Conservation (phyloP, 306 rosid species). For the Glycine tomentella region DNA sequence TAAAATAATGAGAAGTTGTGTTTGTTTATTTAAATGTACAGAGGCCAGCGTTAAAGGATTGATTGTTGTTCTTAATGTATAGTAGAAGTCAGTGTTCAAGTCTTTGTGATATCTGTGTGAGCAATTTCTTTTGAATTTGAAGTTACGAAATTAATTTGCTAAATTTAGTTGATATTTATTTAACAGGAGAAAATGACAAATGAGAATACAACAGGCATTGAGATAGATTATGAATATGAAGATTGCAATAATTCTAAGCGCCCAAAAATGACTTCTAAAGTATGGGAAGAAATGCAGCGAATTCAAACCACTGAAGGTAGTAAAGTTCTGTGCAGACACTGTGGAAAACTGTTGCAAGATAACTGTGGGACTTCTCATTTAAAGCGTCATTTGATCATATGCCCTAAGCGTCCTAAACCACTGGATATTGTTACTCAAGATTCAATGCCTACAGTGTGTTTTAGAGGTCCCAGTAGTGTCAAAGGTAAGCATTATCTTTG, state of each 20-base stretch:
- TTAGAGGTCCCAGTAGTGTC: conserved; percentile 29
- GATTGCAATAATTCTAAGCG: conserved; percentile 54
- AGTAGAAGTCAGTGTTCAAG: background rate
- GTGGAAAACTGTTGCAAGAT: conserved; percentile 58
- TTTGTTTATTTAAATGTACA: conserved; percentile 13
- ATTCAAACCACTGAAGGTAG: conserved; percentile 56
- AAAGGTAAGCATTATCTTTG: conserved; percentile 35
- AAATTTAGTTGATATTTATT: conserved; percentile 39
- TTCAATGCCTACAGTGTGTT: conserved; percentile 31
- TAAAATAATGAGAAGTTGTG: background rate
- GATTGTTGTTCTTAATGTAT: background rate
- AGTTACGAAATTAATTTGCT: conserved; percentile 33
- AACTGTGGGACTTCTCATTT: conserved; percentile 67
- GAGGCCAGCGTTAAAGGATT: background rate
- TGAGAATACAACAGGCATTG: conserved; percentile 43
- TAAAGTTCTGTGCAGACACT: conserved; percentile 58
- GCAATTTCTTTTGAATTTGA: conserved; percentile 13
- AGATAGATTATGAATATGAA: conserved; percentile 53
- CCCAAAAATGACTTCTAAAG: conserved; percentile 56
- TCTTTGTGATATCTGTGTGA: background rate
- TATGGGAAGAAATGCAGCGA: conserved; percentile 63
- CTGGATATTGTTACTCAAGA: conserved; percentile 46
- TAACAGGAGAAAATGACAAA: conserved; percentile 52
- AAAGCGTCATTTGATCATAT: conserved; percentile 59
- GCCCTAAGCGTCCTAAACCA: conserved; percentile 58